Evolutionary conservation across 257 asterid genomes (phyloP), one percentile per base, ranked within the genome.

Genomic region (Lavandula angustifolia): DNA sequence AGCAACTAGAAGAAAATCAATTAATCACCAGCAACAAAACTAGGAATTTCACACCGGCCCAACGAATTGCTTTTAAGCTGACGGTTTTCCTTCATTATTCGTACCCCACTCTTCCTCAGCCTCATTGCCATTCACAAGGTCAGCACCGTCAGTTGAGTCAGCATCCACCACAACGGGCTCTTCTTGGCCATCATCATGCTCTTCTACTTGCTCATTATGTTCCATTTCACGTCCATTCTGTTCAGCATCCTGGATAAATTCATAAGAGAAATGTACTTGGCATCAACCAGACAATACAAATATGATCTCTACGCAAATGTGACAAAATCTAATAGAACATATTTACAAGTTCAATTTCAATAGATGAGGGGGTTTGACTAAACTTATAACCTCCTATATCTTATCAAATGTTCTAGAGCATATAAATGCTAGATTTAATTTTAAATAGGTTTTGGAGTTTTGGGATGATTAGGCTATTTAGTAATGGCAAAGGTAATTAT

Each of bases 71-170:
- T 76, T 89, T 89, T 92, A 92, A 94, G 94, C 88, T 82, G 99
- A 84, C 80, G 79, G 87, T 84, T 92, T 87, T 84, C 96, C 95
- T 82, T 83, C 92, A 82, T 78, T 82, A 86, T 94, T 79, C 91
- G 82, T 94, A 90, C 95, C 97, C 94, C 94, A 90, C 95, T 94
- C 89, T 89, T 94, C 96, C 76, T 87, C 96, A 72, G 86, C 95
- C 82, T 85, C 97, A 47, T 75, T 82, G 49, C 86, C 94, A 32
- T 87, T 94, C 68, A 90, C 88, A 41, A 87, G 87, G 60, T 84
- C 92, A 48, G 90, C 94, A 73, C 97, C 94, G 62, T 90, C 97
- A 46, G 87, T 81, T 61, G 97, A 87, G 72, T 90, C 99, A 38
- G 91, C 95, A 70, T 90, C 99, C 73, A 80, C 91, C 64, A 90